These are phyloP conservation scores for Trypanosoma lewisi DNA, from an alignment of 208 protist species.

Conservation along the genomic window DNA sequence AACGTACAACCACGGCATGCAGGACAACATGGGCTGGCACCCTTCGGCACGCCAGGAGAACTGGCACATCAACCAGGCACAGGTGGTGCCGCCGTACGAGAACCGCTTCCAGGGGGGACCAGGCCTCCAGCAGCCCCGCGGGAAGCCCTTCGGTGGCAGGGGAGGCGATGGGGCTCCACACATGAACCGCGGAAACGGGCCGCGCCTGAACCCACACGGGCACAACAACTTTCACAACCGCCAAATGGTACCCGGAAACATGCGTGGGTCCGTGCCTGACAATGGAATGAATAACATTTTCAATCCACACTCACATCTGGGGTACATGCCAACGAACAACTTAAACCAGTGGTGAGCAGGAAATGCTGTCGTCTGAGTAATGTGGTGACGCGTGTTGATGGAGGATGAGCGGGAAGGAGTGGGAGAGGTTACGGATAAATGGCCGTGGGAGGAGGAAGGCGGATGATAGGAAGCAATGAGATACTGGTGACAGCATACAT, in stretches of 20 bases:
- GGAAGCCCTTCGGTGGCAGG: constrained; percentile 6
- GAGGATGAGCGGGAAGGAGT: neutral
- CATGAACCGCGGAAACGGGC: constrained; percentile 22
- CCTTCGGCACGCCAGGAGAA: constrained; percentile 8
- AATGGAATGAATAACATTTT: constrained; percentile 20
- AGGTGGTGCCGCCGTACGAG: constrained; percentile 20
- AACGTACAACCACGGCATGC: constrained; percentile 14
- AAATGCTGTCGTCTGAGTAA: too few relatives aligned
- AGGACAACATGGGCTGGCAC: constrained; percentile 21
- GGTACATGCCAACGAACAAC: constrained; percentile 14
- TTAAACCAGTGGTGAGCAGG: constrained; percentile 9
- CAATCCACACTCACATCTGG: constrained; percentile 3
- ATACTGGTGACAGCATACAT: too few relatives aligned
- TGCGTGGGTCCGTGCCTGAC: constrained; percentile 15
- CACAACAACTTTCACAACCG: constrained; percentile 7
- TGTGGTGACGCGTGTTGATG: too few relatives aligned
- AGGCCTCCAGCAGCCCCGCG: constrained; percentile 11
- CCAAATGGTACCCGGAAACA: constrained; percentile 8
- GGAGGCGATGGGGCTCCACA: constrained; percentile 17
- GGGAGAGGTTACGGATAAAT: constrained; percentile 10
- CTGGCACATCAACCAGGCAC: constrained; percentile 10
- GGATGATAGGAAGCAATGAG: too few relatives aligned
- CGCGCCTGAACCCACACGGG: constrained; percentile 22
- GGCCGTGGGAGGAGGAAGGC: neutral
- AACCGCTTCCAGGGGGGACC: constrained; percentile 10